Evolutionary conservation across 768 basidiomycete genomes (phyloP).

Genomic region (Pleurotus giganteus): DNA sequence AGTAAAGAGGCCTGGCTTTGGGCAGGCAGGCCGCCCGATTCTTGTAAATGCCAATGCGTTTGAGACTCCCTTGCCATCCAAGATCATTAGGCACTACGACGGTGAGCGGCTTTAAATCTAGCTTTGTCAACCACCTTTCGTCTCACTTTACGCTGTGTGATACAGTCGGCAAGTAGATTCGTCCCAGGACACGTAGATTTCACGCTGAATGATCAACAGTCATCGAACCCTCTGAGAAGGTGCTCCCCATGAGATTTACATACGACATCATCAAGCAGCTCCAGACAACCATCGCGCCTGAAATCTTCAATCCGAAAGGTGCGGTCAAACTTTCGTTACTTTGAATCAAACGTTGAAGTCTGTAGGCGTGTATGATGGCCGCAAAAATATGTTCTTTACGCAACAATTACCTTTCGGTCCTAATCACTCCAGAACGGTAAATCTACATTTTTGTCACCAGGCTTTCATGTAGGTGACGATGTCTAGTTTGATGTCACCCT

Average conservation of each 20-base stretch:
- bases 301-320: conserved; percentile 35
- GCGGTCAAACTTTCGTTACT: neutral
- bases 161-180: conserved; percentile 1
- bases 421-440: conserved; percentile 33
- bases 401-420: conserved; percentile 33
- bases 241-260: conserved; percentile 44
- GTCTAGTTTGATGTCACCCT: conserved; percentile 26
- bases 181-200: neutral
- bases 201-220: conserved; percentile 32
- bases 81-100: conserved; percentile 71
- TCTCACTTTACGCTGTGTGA: too few species aligned
- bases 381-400: conserved; percentile 57
- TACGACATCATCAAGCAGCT: conserved; percentile 34
- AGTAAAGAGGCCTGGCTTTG: conserved; percentile 58
- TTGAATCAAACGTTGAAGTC: neutral
- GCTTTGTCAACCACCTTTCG: conserved; percentile 5
- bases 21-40: conserved; percentile 43
- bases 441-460: neutral
- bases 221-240: conserved; percentile 44
- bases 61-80: conserved; percentile 43
- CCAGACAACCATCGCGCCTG: conserved; percentile 35
- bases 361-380: conserved; percentile 53
- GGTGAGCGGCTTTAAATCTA: conserved; percentile 29
- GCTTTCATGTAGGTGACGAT: neutral
- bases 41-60: conserved; percentile 50